A percentile compares a stretch with the other conserved stretches of the same genome.
Evolutionary conservation across 1,139 yeast genomes (phyloP).

Genomic region (Kodamaea alishanica): DNA sequence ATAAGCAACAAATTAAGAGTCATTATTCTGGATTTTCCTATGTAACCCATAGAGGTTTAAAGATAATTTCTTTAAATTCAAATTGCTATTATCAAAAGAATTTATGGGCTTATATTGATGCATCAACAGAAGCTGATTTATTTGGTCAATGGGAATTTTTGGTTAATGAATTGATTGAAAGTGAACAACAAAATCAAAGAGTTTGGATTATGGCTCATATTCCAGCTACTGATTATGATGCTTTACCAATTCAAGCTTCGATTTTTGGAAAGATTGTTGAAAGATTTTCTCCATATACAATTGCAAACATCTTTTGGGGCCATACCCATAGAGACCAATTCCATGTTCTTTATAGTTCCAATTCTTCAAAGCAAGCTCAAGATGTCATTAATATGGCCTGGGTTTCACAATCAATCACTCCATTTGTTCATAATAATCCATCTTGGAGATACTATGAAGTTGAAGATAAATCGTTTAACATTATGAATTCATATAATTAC

Average conservation of each 20-base stretch:
- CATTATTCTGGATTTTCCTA: constrained; percentile 66
- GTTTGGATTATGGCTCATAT: constrained; percentile 74
- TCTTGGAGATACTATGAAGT: constrained; percentile 72
- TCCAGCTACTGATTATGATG: constrained; percentile 53
- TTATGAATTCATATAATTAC: constrained; percentile 58
- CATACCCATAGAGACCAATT: constrained; percentile 73
- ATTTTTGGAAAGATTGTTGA: constrained; percentile 56
- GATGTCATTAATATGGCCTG: constrained; percentile 57
- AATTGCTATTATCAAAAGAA: constrained; percentile 65
- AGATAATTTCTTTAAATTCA: constrained; percentile 62
- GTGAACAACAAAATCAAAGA: constrained; percentile 54
- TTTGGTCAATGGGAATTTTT: constrained; percentile 65
- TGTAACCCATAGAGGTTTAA: constrained; percentile 53
- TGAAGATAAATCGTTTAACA: constrained; percentile 57
- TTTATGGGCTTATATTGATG: constrained; percentile 58
- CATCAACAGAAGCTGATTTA: constrained; percentile 51
- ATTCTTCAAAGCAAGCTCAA: constrained; percentile 33
- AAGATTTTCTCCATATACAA: constrained; percentile 65
- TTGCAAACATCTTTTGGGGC: constrained; percentile 67
- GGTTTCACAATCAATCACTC: constrained; percentile 67
- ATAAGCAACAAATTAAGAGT: constrained; percentile 20
- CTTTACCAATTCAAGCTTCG: constrained; percentile 60
- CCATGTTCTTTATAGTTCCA: constrained; percentile 49
- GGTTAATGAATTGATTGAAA: constrained; percentile 55
- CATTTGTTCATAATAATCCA: constrained; percentile 54